Base-by-base conservation (phyloP, 1,139 yeast genomes). In the Geotrichum siamense region DNA sequence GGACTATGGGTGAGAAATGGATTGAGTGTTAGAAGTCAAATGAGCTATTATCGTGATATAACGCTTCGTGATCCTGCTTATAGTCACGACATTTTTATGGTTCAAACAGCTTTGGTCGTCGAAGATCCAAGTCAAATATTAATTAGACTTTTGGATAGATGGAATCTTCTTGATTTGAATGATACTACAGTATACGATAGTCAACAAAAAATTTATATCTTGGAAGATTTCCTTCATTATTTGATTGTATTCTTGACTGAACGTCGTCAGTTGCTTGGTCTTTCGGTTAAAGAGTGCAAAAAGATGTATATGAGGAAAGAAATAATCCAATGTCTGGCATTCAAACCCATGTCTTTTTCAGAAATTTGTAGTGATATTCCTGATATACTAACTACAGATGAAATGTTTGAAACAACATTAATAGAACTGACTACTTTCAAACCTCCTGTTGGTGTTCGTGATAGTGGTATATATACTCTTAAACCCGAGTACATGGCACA, bases 1-100 rank as follows among this genome's bases (percentile, higher is more conserved):
- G 94, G 95, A 0, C 75, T 82, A 50, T 91, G 97, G 97, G 85
- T 91, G 2, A 74, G 97, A 59, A 91, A 91, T 59, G 89, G 89
- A 0, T 74, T 77, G 50, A 81, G 91, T 36, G 78, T 86, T 10
- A 72, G 83, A 41, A 79, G 80, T 27, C 97, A 91, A 57, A 71
- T 83, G 53, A 82, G 79, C 53, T 78, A 87, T 51, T 91, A 91
- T 60, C 75, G 84, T 34, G 82, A 77, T 49, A 75, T 87, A n/a
- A 84, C 87, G 5, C 71, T 89, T 39, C 69, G 97, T 44, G 97
- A 91, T 52, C 76, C 78, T 51, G 94, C 96, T 0, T 86, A 74
- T 58, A 69, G 78, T 56, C 72, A 94, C 52, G 96, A 89, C 55
- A 61, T 89, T 27, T 83, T 75, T 56, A 67, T 84, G 60, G 69